Evolutionary conservation across 305 asterid genomes (phyloP), one percentile per base, ranked within the genome.

Genomic region (Fraxinus platypoda): DNA sequence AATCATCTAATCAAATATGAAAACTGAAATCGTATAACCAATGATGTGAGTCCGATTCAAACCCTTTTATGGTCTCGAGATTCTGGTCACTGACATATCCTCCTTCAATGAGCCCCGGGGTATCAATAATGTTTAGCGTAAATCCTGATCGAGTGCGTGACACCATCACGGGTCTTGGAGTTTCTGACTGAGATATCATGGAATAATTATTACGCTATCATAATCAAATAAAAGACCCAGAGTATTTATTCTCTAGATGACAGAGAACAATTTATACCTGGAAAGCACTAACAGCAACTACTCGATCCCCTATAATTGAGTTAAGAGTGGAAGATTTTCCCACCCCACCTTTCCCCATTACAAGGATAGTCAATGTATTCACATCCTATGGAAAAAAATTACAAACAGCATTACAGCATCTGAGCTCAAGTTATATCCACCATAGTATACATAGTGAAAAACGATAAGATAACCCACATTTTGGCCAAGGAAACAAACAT

Each of bases 331-430:
- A 96, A 30, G 99, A 96, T 86, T 96, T 96, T 54, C 99, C 99
- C 77, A 96, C 98, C 71, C 98, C 98, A 0, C 98, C 94, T 92
- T 96, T 96, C 80, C 99, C 99, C 98, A 94, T 90, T 82, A 96
- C 97, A 77, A 96, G 94, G 85, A 96, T 88, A 8, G 99, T 96
- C 89, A 96, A 77, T n/a, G 97, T 91, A 87, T 82, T 81, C 52
- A 94, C 97, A 72, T 91, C 86, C 99, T 96, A 85, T 83, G 13
- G 37, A 66, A 87, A 37, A 19, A 83, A 75, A 77, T 54, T 19
- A 78, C 28, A 43, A 28, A 59, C 19, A n/a, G 28, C 75, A 71
- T 83, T 75, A 62, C 25, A 66, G 52, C 54, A 49, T 49, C 31
- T 8, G 6, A 73, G 35, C 21, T 11, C 78, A 66, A 26, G 68